These are phyloP conservation scores for Ophiostoma ulmi DNA, from an alignment of 2,329 filamentous ascomycete genomes.

Conservation along the genomic window DNA sequence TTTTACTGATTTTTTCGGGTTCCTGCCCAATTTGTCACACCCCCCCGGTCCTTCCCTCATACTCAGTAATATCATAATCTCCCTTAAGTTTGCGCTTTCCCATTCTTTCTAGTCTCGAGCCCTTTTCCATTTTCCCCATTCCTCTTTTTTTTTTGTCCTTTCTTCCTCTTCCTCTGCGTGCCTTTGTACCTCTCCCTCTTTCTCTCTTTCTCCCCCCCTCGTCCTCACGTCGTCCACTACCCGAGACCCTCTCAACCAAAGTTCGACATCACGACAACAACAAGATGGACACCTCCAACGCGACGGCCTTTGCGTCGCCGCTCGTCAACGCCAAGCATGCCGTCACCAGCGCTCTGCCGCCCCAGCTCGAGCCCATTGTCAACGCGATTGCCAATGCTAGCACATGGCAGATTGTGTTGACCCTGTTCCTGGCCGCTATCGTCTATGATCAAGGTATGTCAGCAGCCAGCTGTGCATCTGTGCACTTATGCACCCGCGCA, in stretches of 20 bases:
- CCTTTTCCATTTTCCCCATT: neutral
- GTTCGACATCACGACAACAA: slow-evolving; percentile 11
- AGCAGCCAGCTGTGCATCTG: neutral
- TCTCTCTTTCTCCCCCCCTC: neutral
- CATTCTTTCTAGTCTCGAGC: neutral
- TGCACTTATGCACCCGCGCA: neutral
- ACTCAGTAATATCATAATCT: neutral
- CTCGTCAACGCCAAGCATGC: slow-evolving; percentile 53
- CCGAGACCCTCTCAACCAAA: neutral
- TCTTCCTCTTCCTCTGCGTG: neutral
- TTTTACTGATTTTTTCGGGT: slow-evolving; percentile 3
- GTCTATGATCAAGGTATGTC: slow-evolving; percentile 80
- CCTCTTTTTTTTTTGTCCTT: neutral
- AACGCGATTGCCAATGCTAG: slow-evolving; percentile 54
- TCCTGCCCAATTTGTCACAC: slow-evolving; percentile 4
- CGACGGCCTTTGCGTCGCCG: slow-evolving; percentile 62
- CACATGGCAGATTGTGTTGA: slow-evolving; percentile 59
- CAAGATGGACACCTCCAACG: slow-evolving; percentile 44
- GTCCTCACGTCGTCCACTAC: neutral
- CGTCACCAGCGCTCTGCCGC: slow-evolving; percentile 46
- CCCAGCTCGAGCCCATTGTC: slow-evolving; percentile 53
- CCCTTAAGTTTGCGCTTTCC: slow-evolving; percentile 1
- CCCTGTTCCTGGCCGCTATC: slow-evolving; percentile 64
- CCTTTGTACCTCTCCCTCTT: neutral
- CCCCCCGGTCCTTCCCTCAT: slow-evolving; percentile 6